Conservation (phyloP, 2,329 filamentous ascomycete genomes). For the Lecanicillium sp. region DNA sequence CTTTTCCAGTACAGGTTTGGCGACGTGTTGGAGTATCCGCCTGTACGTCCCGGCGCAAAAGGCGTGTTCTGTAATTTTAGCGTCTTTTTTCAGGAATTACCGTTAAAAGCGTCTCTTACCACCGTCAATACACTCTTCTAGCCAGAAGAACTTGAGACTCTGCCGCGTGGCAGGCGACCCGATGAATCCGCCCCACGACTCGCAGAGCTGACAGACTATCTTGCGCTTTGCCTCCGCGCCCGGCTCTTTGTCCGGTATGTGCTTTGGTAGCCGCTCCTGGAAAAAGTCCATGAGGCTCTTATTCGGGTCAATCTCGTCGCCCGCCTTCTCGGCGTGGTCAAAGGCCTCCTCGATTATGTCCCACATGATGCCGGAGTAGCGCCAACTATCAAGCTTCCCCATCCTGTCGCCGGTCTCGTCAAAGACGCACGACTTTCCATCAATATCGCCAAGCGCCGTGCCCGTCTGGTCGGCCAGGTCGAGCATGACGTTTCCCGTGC, state of each 20-base stretch:
- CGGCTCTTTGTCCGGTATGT: conserved; percentile 40
- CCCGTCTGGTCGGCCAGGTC: conserved; percentile 58
- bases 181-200: conserved; percentile 66
- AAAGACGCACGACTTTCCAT: conserved; percentile 49
- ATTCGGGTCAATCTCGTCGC: conserved; percentile 38
- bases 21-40: conserved; percentile 52
- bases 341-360: conserved; percentile 62
- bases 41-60: conserved; percentile 56
- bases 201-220: conserved; percentile 46
- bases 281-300: conserved; percentile 53
- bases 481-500: conserved; percentile 62
- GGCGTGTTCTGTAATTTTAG: conserved; percentile 44
- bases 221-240: conserved; percentile 35
- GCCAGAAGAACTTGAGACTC: conserved; percentile 70
- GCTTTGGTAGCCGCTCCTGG: conserved; percentile 34
- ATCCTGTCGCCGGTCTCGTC: conserved; percentile 51
- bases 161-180: conserved; percentile 59
- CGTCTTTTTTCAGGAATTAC: neutral
- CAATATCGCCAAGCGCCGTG: conserved; percentile 43
- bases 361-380: conserved; percentile 55
- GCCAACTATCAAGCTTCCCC: conserved; percentile 37
- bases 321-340: conserved; percentile 54
- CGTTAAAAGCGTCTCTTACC: conserved; percentile 34
- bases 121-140: conserved; percentile 72
- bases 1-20: conserved; percentile 48